Percentiles rank a stretch among this genome's conserved stretches.
These are phyloP conservation scores for Dendryphion nanum DNA, from an alignment of 2,329 filamentous ascomycete species.

Conservation along the genomic window DNA sequence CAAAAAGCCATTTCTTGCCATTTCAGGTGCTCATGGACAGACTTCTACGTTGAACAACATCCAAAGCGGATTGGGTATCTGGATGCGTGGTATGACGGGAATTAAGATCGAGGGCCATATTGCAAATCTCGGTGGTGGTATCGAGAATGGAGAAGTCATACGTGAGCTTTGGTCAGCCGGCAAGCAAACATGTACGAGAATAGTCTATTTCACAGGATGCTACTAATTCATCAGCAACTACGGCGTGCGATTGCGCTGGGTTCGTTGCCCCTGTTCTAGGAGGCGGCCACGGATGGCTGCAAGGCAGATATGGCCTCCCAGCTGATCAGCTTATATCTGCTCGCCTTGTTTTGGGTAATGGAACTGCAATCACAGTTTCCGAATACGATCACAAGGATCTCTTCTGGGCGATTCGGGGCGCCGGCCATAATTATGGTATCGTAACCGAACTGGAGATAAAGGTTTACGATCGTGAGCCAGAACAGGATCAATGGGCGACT, in stretches of 20 bases:
- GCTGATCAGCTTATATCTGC: conserved; percentile 23
- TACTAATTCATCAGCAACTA: conserved; percentile 9
- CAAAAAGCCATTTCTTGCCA: conserved; percentile 35
- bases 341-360: conserved; percentile 40
- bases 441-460: conserved; percentile 17
- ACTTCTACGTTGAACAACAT: conserved; percentile 20
- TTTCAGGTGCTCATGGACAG: conserved; percentile 37
- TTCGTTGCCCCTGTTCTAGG: conserved; percentile 58
- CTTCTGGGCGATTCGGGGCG: conserved; percentile 39
- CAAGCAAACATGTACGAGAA: conserved; percentile 27
- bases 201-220: neutral
- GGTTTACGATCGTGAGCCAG: conserved; percentile 13
- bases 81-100: conserved; percentile 23
- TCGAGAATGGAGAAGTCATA: conserved; percentile 22
- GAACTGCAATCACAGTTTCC: conserved; percentile 29
- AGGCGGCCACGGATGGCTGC: conserved; percentile 58
- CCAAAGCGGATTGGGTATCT: conserved; percentile 29
- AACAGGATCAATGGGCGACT: conserved; percentile 11
- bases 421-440: conserved; percentile 35
- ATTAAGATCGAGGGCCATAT: conserved; percentile 23
- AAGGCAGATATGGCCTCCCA: conserved; percentile 44
- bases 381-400: conserved; percentile 35
- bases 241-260: conserved; percentile 38
- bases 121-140: conserved; percentile 25
- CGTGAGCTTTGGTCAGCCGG: conserved; percentile 22